phyloP scores from a whole-genome alignment of 306 rosid genomes.

The Medicago ruthenica region DNA sequence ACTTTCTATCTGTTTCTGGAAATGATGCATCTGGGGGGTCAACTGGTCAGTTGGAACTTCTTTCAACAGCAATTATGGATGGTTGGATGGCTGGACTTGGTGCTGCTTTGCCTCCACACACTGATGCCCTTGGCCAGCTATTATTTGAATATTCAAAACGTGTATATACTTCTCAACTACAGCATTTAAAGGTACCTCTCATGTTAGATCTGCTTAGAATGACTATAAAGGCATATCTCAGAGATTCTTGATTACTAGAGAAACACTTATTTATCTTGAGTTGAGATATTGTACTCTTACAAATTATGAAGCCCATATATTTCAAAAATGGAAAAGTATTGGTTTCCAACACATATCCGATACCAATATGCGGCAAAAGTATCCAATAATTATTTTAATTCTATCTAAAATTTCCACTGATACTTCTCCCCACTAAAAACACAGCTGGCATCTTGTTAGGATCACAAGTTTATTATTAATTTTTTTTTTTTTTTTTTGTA shows the following conservation, averaged over 20 bases:
- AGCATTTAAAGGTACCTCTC: constrained; percentile 84
- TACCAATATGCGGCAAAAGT: neutral
- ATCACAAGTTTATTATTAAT: neutral
- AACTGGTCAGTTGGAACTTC: constrained; percentile 98
- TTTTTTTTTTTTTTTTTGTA: neutral
- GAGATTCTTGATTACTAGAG: constrained; percentile 23
- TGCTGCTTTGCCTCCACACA: constrained; percentile 89
- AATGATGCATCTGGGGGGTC: constrained; percentile 79
- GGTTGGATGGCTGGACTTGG: constrained; percentile 99
- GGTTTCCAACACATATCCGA: neutral
- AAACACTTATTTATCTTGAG: constrained; percentile 17
- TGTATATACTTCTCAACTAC: constrained; percentile 90
- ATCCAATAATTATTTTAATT: neutral
- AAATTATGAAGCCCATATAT: neutral
- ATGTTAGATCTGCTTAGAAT: constrained; percentile 33
- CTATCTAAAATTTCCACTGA: neutral
- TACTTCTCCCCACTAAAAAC: neutral
- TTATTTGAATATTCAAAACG: constrained; percentile 87
- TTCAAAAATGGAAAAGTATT: constrained; percentile 2
- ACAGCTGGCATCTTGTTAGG: neutral
- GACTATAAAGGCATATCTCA: constrained; percentile 29
- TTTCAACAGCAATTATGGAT: constrained; percentile 99
- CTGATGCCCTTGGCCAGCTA: constrained; percentile 98
- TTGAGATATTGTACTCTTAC: constrained; percentile 8
- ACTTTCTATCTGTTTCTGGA: constrained; percentile 77